These are phyloP conservation scores for Hypoxylon rubiginosum DNA, from an alignment of 2,329 filamentous ascomycete genomes.

Conservation along the genomic window DNA sequence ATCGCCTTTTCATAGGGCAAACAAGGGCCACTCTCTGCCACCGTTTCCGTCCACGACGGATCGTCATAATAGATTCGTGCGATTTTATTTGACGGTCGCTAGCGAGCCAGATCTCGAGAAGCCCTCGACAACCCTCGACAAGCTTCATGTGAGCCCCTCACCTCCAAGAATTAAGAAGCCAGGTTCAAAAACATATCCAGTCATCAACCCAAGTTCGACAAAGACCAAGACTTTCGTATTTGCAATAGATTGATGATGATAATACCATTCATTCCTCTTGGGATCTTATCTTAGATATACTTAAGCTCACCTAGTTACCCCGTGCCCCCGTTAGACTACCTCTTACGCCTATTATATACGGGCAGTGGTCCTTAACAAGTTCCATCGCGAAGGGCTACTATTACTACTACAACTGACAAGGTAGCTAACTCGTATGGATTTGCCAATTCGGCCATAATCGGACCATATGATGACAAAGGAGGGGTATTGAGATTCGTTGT, in stretches of 20 bases:
- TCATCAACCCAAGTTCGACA: slow-evolving; percentile 41
- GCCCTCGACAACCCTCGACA: slow-evolving; percentile 33
- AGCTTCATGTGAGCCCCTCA: slow-evolving; percentile 47
- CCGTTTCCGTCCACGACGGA: slow-evolving; percentile 46
- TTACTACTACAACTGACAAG: slow-evolving; percentile 18
- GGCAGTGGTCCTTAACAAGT: slow-evolving; percentile 17
- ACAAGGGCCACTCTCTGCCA: slow-evolving; percentile 50
- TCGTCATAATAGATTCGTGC: slow-evolving; percentile 46
- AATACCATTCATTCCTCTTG: slow-evolving; percentile 18
- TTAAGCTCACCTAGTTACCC: background rate
- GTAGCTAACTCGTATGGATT: slow-evolving; percentile 42
- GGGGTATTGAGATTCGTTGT: slow-evolving; percentile 42
- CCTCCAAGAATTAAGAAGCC: slow-evolving; percentile 34
- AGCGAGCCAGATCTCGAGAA: slow-evolving; percentile 49
- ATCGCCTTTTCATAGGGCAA: slow-evolving; percentile 51
- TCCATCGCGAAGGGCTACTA: slow-evolving; percentile 2
- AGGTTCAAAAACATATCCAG: slow-evolving; percentile 48
- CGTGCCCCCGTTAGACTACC: background rate
- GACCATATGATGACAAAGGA: slow-evolving; percentile 46
- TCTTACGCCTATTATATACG: slow-evolving; percentile 12
- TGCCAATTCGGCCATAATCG: slow-evolving; percentile 45
- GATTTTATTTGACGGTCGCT: slow-evolving; percentile 50
- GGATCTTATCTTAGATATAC: slow-evolving; percentile 11
- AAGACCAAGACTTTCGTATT: slow-evolving; percentile 44
- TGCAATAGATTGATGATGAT: slow-evolving; percentile 21